phyloP scores from a whole-genome alignment of 352 stramenopile species.

The Hyaloperonospora brassicae region DNA sequence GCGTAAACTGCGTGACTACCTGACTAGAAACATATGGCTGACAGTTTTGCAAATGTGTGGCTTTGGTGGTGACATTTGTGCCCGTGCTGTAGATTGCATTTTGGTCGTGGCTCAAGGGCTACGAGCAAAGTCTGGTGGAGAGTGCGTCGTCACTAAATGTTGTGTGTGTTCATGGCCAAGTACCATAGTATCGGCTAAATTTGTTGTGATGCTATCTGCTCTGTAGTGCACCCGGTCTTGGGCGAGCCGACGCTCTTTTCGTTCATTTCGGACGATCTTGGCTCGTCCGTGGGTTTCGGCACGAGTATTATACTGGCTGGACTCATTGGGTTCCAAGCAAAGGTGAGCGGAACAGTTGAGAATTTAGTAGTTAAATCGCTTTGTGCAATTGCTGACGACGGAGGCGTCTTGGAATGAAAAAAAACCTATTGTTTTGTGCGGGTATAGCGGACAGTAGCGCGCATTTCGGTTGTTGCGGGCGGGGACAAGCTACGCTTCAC shows the following conservation, averaged over 20 bases:
- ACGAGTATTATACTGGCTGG: slow-evolving; percentile 73
- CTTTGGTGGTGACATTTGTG: slow-evolving; percentile 1
- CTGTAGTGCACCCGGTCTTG: slow-evolving; percentile 49
- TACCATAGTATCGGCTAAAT: neutral
- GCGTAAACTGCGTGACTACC: too few species aligned
- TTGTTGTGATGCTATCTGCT: neutral
- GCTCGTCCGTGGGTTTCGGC: slow-evolving; percentile 70
- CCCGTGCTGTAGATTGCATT: slow-evolving; percentile 62
- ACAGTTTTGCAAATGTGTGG: neutral
- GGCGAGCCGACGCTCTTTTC: slow-evolving; percentile 72
- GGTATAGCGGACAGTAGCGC: slow-evolving; percentile 57
- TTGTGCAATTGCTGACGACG: too few species aligned
- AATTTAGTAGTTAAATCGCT: too few species aligned
- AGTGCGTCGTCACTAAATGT: slow-evolving; percentile 29
- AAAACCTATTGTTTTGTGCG: neutral
- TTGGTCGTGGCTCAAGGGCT: slow-evolving; percentile 86
- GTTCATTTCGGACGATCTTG: slow-evolving; percentile 72
- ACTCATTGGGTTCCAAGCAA: slow-evolving; percentile 75
- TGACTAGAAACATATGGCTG: too few species aligned
- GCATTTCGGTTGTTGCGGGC: slow-evolving; percentile 67
- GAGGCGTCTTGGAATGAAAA: too few species aligned
- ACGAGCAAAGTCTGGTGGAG: slow-evolving; percentile 75
- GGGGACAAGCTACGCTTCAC: slow-evolving; percentile 80
- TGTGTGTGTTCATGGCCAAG: neutral
- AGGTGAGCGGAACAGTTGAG: slow-evolving; percentile 23